Evolutionary conservation across 2,329 filamentous ascomycete species (phyloP).

Genomic region (Plenodomus lindquistii): DNA sequence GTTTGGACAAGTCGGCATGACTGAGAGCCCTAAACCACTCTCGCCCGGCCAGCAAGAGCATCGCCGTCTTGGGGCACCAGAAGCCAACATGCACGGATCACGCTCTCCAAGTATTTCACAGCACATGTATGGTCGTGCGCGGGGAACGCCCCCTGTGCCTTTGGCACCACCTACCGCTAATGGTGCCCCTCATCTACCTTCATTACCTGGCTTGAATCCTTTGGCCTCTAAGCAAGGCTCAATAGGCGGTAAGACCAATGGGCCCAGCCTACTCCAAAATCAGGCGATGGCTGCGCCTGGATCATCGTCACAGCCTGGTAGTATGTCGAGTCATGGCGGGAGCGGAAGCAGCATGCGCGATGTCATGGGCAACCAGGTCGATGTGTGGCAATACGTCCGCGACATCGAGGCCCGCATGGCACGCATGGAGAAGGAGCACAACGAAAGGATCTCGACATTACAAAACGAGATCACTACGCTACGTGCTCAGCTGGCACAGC

Average conservation of each 20-base stretch:
- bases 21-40: slow-evolving; percentile 84
- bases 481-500: slow-evolving; percentile 43
- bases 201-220: slow-evolving; percentile 48
- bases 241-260: slow-evolving; percentile 35
- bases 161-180: slow-evolving; percentile 48
- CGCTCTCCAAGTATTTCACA: slow-evolving; percentile 70
- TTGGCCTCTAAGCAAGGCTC: slow-evolving; percentile 39
- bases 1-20: slow-evolving; percentile 74
- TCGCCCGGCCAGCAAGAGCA: slow-evolving; percentile 65
- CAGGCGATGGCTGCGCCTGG: slow-evolving; percentile 41
- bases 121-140: slow-evolving; percentile 61
- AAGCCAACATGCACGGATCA: slow-evolving; percentile 56
- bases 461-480: slow-evolving; percentile 50
- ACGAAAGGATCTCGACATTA: slow-evolving; percentile 48
- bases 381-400: slow-evolving; percentile 74
- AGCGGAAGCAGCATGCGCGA: slow-evolving; percentile 67
- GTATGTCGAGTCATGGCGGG: slow-evolving; percentile 59
- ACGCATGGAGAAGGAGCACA: slow-evolving; percentile 53
- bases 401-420: slow-evolving; percentile 62
- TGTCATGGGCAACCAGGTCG: slow-evolving; percentile 61
- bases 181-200: slow-evolving; percentile 48
- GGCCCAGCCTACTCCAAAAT: slow-evolving; percentile 48
- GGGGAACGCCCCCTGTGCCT: slow-evolving; percentile 57
- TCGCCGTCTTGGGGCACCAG: slow-evolving; percentile 57
- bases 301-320: slow-evolving; percentile 55